Conservation (phyloP, 495 filamentous ascomycete genomes). For the Talaromyces stipitatus region DNA sequence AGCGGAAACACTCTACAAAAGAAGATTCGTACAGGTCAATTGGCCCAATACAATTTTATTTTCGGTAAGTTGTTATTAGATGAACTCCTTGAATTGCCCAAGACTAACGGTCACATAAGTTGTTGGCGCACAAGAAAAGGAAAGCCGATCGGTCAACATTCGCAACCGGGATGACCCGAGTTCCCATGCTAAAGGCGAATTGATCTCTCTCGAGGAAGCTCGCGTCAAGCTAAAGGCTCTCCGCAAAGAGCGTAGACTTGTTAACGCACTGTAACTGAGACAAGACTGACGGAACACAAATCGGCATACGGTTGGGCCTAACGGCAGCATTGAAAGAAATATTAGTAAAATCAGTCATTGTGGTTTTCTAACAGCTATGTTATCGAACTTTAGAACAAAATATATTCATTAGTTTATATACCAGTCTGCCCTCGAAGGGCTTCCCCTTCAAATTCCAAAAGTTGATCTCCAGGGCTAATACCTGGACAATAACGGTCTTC, state of each 20-base stretch:
- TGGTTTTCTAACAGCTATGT: too few relatives aligned
- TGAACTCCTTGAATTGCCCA: background rate
- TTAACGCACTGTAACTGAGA: constrained; percentile 37
- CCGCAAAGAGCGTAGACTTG: constrained; percentile 54
- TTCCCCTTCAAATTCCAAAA: too few relatives aligned
- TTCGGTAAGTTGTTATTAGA: constrained; percentile 48
- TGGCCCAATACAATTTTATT: constrained; percentile 88
- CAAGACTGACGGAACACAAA: background rate
- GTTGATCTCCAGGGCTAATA: too few relatives aligned
- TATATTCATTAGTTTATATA: background rate
- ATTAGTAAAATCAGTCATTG: background rate
- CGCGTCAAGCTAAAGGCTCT: constrained; percentile 64
- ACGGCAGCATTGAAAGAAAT: background rate
- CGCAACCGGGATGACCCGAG: constrained; percentile 82
- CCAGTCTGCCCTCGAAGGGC: background rate
- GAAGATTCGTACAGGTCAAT: constrained; percentile 85
- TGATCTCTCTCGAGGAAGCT: constrained; percentile 70
- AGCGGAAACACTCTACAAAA: constrained; percentile 90
- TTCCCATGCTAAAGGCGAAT: constrained; percentile 65
- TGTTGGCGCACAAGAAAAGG: constrained; percentile 76
- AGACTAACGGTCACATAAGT: constrained; percentile 40
- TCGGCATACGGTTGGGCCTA: background rate
- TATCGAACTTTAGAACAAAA: too few relatives aligned
- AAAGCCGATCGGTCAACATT: constrained; percentile 73
- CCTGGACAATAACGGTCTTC: too few relatives aligned